Evolutionary conservation across 164 flowering plant species (phyloP).

Genomic region (Vitis vinifera): ASM3070453v1 NC_081822.1:9758501-9759000

Average conservation of each 20-base stretch:
- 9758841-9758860: slow-evolving; percentile 5
- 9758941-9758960: slow-evolving; percentile 29
- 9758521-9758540: no score
- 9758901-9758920: slow-evolving; percentile 25
- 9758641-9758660: no score
- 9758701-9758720: no score
- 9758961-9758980: not conserved
- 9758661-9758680: no score
- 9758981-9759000: slow-evolving; percentile 18
- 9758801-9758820: slow-evolving; percentile 18
- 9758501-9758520: no score
- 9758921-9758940: slow-evolving; percentile 24
- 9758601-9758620: no score
- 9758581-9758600: no score
- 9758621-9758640: no score
- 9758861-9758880: not conserved
- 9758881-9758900: slow-evolving; percentile 23
- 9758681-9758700: no score
- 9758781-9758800: slow-evolving; percentile 25
- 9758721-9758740: slow-evolving; percentile 25
- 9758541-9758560: no score
- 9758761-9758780: slow-evolving; percentile 31
- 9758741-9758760: slow-evolving; percentile 29
- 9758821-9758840: slow-evolving; percentile 14
- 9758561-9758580: no score